Base-by-base conservation (phyloP, 169 alveolate genomes). In the Theileria equi region DNA sequence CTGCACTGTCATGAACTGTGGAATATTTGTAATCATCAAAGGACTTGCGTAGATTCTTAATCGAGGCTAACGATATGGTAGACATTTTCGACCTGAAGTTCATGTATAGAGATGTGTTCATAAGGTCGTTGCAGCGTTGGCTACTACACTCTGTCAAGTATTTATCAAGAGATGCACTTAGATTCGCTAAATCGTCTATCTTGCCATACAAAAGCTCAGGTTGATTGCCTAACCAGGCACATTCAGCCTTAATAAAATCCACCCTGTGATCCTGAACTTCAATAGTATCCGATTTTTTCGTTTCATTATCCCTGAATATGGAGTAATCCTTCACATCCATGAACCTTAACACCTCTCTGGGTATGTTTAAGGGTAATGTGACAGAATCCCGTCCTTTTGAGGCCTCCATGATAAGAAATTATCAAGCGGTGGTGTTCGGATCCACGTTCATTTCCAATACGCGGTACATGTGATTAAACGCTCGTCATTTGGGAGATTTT, bases 11-110 rank as follows among this genome's bases (percentile, higher is more conserved):
- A 31, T 59, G 61, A 11, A 72, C 54, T 23, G 73, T 72, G 0
- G 83, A 59, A n/a, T 19, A 1, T 2, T 52, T 8, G 50, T 72
- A 72, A 13, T 52, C 65, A n/a, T 64, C 61, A 32, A 72, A 72
- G 11, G 66, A 45, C 5, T 23, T 6, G 35, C 71, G 58, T 31
- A 60, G 28, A 6, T 35, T 19, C 36, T 67, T 40, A n/a, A 72
- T n/a, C 25, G 28, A 25, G 0, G 32, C 3, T 28, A 43, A 43
- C 19, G 38, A 52, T 7, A 61, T 8, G 19, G 44, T 28, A 25
- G 28, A 19, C 41, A 72, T 28, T 17, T 54, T 28, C 31, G 11
- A 17, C 0, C 63, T 36, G 43, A 41, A 34, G 6, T 21, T 50
- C 11, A 49, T 35, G 31, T 58, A 17, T 7, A 31, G n/a, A 1